phyloP scores from a whole-genome alignment of 1,284 basidiomycete genomes.

The Ganoderma meredithae region DNA sequence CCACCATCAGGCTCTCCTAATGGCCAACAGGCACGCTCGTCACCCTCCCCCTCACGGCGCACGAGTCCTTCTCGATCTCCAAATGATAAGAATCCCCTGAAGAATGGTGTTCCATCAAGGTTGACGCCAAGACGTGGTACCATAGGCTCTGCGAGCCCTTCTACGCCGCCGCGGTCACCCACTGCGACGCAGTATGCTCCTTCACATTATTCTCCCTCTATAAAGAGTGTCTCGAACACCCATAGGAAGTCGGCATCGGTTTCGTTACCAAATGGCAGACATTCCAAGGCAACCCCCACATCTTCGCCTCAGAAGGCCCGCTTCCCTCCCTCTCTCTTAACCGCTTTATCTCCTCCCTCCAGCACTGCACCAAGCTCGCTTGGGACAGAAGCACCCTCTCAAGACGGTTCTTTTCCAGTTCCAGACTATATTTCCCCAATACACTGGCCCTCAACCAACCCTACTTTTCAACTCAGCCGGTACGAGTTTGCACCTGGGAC shows the following conservation, averaged over 20 bases:
- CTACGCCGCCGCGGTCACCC: constrained; percentile 15
- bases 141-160: constrained; percentile 12
- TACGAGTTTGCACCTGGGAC: constrained; percentile 55
- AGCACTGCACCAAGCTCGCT: neutral
- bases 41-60: constrained; percentile 22
- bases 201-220: constrained; percentile 26
- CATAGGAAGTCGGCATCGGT: constrained; percentile 30
- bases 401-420: constrained; percentile 30
- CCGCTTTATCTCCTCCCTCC: constrained; percentile 15
- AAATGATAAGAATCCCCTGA: constrained; percentile 15
- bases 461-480: constrained; percentile 63
- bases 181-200: constrained; percentile 19
- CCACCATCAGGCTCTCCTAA: constrained; percentile 16
- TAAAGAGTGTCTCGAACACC: constrained; percentile 10
- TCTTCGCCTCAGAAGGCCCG: constrained; percentile 27
- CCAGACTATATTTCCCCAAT: constrained; percentile 77
- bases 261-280: constrained; percentile 21
- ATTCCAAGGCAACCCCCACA: constrained; percentile 19
- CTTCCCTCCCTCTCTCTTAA: constrained; percentile 20
- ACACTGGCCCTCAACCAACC: constrained; percentile 80
- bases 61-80: constrained; percentile 22
- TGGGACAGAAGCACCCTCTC: neutral
- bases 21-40: constrained; percentile 18
- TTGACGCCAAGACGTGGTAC: constrained; percentile 25
- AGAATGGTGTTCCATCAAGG: constrained; percentile 14